phyloP scores from a whole-genome alignment of 306 rosid species.

The Rosa lucieae region DNA sequence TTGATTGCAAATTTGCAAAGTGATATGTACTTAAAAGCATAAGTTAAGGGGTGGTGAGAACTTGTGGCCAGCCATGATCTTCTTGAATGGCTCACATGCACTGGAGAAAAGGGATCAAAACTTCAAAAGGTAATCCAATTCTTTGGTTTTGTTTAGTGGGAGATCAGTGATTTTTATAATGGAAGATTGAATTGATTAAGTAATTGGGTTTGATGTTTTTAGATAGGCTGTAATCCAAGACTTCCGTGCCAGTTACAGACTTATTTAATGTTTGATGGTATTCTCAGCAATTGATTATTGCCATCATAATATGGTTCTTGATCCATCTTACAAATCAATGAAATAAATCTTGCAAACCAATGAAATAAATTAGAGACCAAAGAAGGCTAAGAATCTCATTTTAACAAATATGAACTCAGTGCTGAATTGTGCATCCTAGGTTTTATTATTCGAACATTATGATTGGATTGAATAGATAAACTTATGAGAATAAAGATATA shows the following conservation, averaged over 20 bases:
- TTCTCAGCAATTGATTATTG: constrained; percentile 14
- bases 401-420: neutral
- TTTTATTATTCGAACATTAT: neutral
- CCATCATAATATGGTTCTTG: neutral
- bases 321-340: neutral
- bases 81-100: constrained; percentile 43
- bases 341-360: neutral
- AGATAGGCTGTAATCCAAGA: constrained; percentile 15
- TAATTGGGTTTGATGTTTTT: constrained; percentile 21
- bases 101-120: constrained; percentile 13
- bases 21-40: constrained; percentile 16
- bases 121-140: constrained; percentile 14
- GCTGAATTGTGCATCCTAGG: neutral
- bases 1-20: constrained; percentile 45
- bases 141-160: constrained; percentile 21
- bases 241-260: neutral
- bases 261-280: neutral
- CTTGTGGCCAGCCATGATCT: constrained; percentile 51
- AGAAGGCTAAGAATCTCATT: neutral
- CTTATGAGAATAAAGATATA: too few species aligned
- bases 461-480: neutral
- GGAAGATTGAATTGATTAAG: constrained; percentile 15
- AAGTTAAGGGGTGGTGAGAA: constrained; percentile 26
- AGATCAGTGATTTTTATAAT: neutral
- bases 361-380: neutral